These are phyloP conservation scores for Chrysopogon serrulatus DNA, from an alignment of 176 grass and related monocot genomes.

Conservation along the genomic window DNA sequence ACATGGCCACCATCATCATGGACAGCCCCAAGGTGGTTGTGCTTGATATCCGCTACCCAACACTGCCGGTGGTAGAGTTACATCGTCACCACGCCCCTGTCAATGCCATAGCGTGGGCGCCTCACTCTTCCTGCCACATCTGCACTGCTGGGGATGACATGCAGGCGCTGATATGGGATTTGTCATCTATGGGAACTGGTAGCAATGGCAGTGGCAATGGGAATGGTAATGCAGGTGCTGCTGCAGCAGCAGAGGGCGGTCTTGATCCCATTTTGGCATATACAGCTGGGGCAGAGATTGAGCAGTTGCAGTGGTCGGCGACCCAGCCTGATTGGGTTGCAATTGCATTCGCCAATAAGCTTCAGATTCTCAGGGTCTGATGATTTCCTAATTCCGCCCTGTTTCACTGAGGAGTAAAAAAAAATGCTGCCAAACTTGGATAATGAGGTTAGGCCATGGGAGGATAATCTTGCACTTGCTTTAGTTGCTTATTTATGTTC, in stretches of 20 bases:
- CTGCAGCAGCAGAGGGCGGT: constrained; percentile 59
- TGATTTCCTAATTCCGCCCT: constrained; percentile 34
- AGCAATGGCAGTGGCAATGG: constrained; percentile 39
- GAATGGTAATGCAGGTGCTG: constrained; percentile 30
- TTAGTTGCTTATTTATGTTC: constrained; percentile 17
- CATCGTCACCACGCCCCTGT: constrained; percentile 90
- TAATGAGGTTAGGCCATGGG: constrained; percentile 10
- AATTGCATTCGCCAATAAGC: constrained; percentile 80
- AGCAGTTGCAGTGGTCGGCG: constrained; percentile 97
- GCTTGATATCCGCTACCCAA: constrained; percentile 94
- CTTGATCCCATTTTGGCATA: constrained; percentile 94
- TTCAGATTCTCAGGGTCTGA: constrained; percentile 94
- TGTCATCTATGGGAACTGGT: constrained; percentile 81
- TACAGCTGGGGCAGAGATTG: constrained; percentile 92
- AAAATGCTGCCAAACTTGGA: background rate
- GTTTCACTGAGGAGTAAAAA: background rate
- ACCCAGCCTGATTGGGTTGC: constrained; percentile 98
- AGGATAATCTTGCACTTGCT: constrained; percentile 20
- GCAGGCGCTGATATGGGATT: constrained; percentile 94
- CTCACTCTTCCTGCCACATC: constrained; percentile 94
- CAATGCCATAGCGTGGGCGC: constrained; percentile 92
- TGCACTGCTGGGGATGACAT: constrained; percentile 90
- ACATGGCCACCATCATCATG: constrained; percentile 99
- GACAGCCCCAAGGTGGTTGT: constrained; percentile 96
- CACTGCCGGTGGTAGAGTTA: constrained; percentile 88